Base-by-base conservation (phyloP, 768 basidiomycete species). In the Boletus barrowsii region DNA sequence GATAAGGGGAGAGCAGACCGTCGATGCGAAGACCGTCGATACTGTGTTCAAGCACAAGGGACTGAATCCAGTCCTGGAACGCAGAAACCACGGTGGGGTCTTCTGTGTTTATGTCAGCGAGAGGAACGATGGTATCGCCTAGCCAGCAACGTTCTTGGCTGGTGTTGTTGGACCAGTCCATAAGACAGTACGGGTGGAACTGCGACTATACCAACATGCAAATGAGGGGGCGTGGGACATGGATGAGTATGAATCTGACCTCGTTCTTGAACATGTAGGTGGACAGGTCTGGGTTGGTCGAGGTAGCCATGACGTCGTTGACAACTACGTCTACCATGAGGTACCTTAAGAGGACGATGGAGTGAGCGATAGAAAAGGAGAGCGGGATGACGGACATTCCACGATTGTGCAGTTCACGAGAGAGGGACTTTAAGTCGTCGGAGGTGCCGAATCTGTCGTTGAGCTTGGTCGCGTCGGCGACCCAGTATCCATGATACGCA, bases 11-110 rank as follows among this genome's bases (percentile, higher is more conserved):
- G 13, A 6, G 54, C 75, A 55, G 44, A 74, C 77, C 89, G 66
- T 93, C 92, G 66, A 94, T 88, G 46, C 92, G 84, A 54, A 95
- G 80, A n/a, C 91, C 89, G 67, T 94, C 92, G 55, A 95, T 85
- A 29, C 72, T 73, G 67, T 88, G 93, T 56, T 85, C 83, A 51
- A 80, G 57, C 30, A 93, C 86, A 17, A 93, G 75, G 32, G 78
- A 69, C 37, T 73, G 68, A 60, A 93, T 83, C 92, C 90, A 93
- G 8, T 72, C 64, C 26, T 82, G 79, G 69, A 87, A 93, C 35
- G 74, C 76, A 10, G 77, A 72, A 32, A 82, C 75, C 40, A 94
- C 89, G 32, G 72, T 72, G 8, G 81, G 72, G 57, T 89, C 81
- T 61, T 81, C 77, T 13, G 90, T 93, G 72, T 94, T 83, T 55